These are phyloP conservation scores for Citrus medica DNA, from an alignment of 345 rosid species.

Conservation along the genomic window DNA sequence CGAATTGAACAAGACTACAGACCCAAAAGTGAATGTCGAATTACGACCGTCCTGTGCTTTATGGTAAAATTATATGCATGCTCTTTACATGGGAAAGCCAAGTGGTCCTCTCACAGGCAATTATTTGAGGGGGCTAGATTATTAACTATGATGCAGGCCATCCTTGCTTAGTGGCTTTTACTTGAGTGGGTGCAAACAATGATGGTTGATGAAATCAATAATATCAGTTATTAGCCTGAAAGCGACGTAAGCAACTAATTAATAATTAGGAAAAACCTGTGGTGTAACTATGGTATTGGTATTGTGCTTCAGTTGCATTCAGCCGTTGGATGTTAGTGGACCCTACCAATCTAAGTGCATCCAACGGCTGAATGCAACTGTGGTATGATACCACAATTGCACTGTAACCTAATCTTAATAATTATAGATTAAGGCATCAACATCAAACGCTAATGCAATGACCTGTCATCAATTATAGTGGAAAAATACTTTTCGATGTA, in stretches of 20 bases:
- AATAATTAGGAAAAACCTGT: neutral
- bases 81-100: neutral
- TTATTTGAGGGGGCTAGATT: neutral
- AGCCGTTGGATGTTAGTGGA: no score
- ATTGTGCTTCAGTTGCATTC: no score
- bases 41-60: neutral
- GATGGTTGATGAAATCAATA: neutral
- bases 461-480: neutral
- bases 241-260: neutral
- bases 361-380: no score
- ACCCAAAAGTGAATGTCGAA: neutral
- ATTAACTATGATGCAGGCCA: neutral
- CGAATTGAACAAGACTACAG: neutral
- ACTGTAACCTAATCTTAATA: neutral
- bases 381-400: no score
- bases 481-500: neutral
- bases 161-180: neutral
- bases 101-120: neutral
- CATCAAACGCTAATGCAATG: neutral
- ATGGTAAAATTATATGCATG: neutral
- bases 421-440: neutral
- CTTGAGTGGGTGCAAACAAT: neutral
- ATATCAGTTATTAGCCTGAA: neutral
- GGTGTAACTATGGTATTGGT: no score
- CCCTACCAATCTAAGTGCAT: no score